phyloP scores from a whole-genome alignment of 2,329 filamentous ascomycete species.

The Pseudogymnoascus destructans region DNA sequence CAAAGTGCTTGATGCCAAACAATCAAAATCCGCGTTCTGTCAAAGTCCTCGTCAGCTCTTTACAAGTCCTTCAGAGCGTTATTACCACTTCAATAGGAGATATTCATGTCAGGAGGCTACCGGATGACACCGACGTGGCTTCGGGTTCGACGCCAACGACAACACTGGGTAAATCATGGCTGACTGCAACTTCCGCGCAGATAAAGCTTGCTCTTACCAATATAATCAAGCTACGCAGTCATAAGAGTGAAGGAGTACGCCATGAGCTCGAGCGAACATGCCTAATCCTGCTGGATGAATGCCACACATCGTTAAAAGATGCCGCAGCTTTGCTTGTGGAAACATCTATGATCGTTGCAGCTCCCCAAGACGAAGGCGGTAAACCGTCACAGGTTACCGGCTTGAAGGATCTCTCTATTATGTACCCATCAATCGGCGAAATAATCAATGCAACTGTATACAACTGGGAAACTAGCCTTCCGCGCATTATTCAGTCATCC shows the following conservation, averaged over 20 bases:
- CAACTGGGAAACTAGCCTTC: slow-evolving; percentile 68
- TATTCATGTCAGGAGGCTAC: slow-evolving; percentile 36
- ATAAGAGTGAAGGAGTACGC: slow-evolving; percentile 57
- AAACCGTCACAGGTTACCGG: slow-evolving; percentile 31
- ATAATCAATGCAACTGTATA: slow-evolving; percentile 59
- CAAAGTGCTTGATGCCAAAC: slow-evolving; percentile 54
- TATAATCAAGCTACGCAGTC: slow-evolving; percentile 60
- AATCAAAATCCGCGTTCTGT: slow-evolving; percentile 48
- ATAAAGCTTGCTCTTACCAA: slow-evolving; percentile 71
- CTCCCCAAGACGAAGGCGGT: slow-evolving; percentile 33
- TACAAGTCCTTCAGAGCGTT: slow-evolving; percentile 44
- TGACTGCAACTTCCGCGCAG: slow-evolving; percentile 66
- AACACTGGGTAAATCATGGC: slow-evolving; percentile 43
- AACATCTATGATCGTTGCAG: slow-evolving; percentile 58
- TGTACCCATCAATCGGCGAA: slow-evolving; percentile 49
- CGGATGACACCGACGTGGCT: slow-evolving; percentile 18
- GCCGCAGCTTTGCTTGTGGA: slow-evolving; percentile 64
- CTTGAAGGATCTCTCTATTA: slow-evolving; percentile 47
- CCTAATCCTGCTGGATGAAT: slow-evolving; percentile 63
- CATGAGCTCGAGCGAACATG: slow-evolving; percentile 58
- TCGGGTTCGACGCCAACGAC: slow-evolving; percentile 24
- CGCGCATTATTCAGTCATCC: slow-evolving; percentile 68
- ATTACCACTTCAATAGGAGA: slow-evolving; percentile 45
- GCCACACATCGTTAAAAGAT: slow-evolving; percentile 56
- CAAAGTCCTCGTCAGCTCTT: slow-evolving; percentile 48